Evolutionary conservation across 2,329 filamentous ascomycete genomes (phyloP).

Genomic region (Myriangium duriaei): DNA sequence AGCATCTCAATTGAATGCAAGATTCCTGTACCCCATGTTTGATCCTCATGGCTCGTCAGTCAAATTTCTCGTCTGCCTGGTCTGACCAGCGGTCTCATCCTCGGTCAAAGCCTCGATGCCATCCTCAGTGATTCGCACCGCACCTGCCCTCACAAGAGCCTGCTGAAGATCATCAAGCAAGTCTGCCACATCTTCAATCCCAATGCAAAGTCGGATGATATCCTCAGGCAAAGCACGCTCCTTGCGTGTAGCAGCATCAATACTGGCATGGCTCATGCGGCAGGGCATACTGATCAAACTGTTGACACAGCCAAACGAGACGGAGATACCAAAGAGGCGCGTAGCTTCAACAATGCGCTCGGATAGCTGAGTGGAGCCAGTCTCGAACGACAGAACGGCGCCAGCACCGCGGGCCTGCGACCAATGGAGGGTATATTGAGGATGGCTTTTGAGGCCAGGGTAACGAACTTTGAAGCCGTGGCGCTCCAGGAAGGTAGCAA

Average conservation of each 20-base stretch:
- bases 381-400: conserved; percentile 92
- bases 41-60: conserved; percentile 23
- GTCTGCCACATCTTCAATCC: conserved; percentile 87
- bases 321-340: conserved; percentile 84
- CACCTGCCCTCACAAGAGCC: conserved; percentile 87
- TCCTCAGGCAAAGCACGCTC: conserved; percentile 93
- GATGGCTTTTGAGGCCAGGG: conserved; percentile 84
- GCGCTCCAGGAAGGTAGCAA: conserved; percentile 81
- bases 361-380: conserved; percentile 68
- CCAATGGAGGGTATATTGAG: conserved; percentile 93
- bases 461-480: conserved; percentile 93
- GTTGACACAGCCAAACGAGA: conserved; percentile 97
- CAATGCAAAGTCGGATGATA: conserved; percentile 87
- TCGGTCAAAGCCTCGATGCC: conserved; percentile 54
- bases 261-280: conserved; percentile 98
- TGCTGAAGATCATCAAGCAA: conserved; percentile 84
- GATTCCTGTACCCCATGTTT: not conserved
- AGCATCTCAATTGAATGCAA: too few species aligned
- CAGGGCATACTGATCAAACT: conserved; percentile 98
- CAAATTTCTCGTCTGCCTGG: conserved; percentile 20
- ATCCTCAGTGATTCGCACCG: conserved; percentile 73
- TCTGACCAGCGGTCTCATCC: conserved; percentile 19
- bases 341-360: conserved; percentile 92
- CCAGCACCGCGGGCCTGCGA: conserved; percentile 89
- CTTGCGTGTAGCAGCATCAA: conserved; percentile 82